Percentiles rank a stretch among this genome's conserved stretches.
phyloP scores from a whole-genome alignment of 768 basidiomycete genomes.

The Mrakia hoshinonis region DNA sequence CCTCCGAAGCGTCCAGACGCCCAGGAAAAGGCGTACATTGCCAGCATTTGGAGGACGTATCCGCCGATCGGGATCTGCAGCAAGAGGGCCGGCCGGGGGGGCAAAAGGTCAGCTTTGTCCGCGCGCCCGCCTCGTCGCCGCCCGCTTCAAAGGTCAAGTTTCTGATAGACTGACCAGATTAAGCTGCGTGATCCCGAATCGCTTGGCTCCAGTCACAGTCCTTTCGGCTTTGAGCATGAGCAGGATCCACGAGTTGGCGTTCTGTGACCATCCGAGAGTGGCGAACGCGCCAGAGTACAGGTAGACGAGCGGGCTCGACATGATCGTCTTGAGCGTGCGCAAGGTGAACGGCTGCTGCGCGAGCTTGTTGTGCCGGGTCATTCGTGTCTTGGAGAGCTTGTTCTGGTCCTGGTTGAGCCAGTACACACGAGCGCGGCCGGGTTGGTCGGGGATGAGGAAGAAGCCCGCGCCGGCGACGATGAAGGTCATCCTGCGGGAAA shows the following conservation, averaged over 20 bases:
- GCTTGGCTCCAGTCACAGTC: conserved; percentile 32
- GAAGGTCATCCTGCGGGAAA: conserved; percentile 28
- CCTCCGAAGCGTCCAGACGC: conserved; percentile 30
- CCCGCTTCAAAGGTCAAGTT: too few relatives aligned
- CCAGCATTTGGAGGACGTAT: conserved; percentile 32
- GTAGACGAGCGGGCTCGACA: conserved; percentile 29
- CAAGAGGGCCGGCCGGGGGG: too few relatives aligned
- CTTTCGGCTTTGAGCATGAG: conserved; percentile 33
- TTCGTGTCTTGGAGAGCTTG: conserved; percentile 26
- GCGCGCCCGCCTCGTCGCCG: too few relatives aligned
- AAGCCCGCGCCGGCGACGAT: conserved; percentile 29
- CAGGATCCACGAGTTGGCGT: conserved; percentile 32
- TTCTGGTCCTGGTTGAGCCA: conserved; percentile 32
- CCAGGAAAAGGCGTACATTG: conserved; percentile 33
- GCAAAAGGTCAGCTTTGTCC: too few relatives aligned
- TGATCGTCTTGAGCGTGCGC: conserved; percentile 27
- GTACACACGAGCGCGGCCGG: conserved; percentile 27
- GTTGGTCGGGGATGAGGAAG: conserved; percentile 18
- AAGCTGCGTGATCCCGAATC: conserved; percentile 29
- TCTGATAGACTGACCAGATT: too few relatives aligned
- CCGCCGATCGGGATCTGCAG: conserved; percentile 34
- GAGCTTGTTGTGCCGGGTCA: conserved; percentile 20
- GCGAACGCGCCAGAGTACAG: conserved; percentile 22
- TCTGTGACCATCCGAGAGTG: conserved; percentile 3
- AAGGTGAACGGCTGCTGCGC: background rate